These are phyloP conservation scores for Eimeria sp. DNA, from an alignment of 169 alveolate species.

Conservation along the genomic window DNA sequence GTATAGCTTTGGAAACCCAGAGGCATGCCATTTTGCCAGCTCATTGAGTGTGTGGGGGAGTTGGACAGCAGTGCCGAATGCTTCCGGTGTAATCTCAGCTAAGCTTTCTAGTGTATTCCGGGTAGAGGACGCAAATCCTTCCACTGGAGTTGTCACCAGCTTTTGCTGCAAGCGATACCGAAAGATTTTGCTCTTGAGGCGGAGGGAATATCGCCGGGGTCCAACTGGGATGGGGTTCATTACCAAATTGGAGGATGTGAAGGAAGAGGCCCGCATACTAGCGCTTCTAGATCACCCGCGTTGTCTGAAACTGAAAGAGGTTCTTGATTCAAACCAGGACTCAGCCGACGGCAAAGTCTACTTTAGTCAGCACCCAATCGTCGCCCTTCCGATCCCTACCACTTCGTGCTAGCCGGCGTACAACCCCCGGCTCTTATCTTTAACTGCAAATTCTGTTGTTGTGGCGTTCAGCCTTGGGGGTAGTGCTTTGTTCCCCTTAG, in stretches of 20 bases:
- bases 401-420: no score
- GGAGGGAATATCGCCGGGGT: slow-evolving; percentile 68
- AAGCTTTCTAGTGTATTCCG: slow-evolving; percentile 70
- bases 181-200: slow-evolving; percentile 63
- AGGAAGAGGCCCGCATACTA: slow-evolving; percentile 66
- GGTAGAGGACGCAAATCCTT: slow-evolving; percentile 53
- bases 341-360: slow-evolving; percentile 75
- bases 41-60: neutral
- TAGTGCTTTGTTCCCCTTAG: neutral
- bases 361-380: slow-evolving; percentile 42
- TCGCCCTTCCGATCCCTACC: neutral
- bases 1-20: neutral
- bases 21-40: neutral
- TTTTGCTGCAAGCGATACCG: slow-evolving; percentile 79
- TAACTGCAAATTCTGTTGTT: neutral
- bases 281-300: slow-evolving; percentile 70
- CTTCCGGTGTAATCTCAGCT: slow-evolving; percentile 38
- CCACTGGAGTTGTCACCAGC: slow-evolving; percentile 58
- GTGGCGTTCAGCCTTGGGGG: neutral
- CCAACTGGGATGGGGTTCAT: slow-evolving; percentile 60
- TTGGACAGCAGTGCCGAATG: neutral
- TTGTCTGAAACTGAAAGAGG: slow-evolving; percentile 57
- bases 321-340: slow-evolving; percentile 41
- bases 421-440: neutral
- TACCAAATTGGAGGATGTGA: slow-evolving; percentile 72